Percentiles rank a stretch among this genome's conserved stretches.
Conservation (phyloP, 495 filamentous ascomycete species). For the Cercophora scortea region DNA sequence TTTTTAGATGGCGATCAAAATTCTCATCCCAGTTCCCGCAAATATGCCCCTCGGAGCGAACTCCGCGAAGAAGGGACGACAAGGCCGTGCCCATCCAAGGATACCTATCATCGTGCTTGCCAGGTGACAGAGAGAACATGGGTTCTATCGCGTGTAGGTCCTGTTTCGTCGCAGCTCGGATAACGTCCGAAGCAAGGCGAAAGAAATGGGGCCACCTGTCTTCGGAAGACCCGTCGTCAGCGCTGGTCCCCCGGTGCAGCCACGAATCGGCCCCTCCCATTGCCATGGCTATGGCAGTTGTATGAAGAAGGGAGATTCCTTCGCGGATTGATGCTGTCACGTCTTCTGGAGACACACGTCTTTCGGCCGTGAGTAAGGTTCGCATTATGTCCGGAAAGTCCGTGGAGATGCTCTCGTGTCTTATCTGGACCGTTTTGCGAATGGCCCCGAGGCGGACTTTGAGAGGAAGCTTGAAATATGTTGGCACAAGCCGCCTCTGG, state of each 20-base stretch:
- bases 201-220: not conserved
- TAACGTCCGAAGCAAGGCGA: not conserved
- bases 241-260: too few species aligned
- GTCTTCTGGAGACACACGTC: not conserved
- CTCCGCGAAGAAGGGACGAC: not conserved
- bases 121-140: too few species aligned
- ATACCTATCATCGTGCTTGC: too few species aligned
- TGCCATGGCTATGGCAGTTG: not conserved
- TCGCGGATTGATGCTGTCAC: not conserved
- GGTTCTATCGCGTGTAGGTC: not conserved
- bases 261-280: not conserved
- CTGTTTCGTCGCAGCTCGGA: not conserved
- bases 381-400: not conserved
- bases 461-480: not conserved
- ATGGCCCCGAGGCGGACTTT: not conserved
- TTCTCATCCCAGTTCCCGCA: not conserved
- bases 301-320: not conserved
- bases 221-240: too few species aligned
- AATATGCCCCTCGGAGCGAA: not conserved
- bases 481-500: not conserved
- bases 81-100: not conserved
- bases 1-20: too few species aligned
- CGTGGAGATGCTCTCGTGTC: too few species aligned
- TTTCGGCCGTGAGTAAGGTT: not conserved
- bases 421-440: not conserved